A percentile compares a stretch with the other conserved stretches of the same genome.
Evolutionary conservation across 2,329 filamentous ascomycete species (phyloP).

Genomic region (Fusarium secorum): DNA sequence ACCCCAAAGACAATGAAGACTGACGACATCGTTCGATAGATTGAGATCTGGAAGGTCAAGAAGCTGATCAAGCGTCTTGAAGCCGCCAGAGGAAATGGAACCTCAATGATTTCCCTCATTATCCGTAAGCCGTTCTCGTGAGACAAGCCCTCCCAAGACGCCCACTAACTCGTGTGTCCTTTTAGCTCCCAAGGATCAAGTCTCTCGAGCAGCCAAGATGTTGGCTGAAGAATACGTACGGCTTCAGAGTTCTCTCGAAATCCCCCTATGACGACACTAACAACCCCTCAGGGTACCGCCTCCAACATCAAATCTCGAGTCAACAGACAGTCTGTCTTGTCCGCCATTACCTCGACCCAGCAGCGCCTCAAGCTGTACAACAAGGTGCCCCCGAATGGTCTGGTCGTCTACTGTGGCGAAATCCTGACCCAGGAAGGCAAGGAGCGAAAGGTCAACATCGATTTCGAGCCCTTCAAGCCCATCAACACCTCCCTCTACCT

Average conservation of each 20-base stretch:
- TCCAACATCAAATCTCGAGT: conserved; percentile 99
- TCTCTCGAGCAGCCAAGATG: conserved; percentile 97
- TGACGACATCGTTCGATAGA: conserved; percentile 52
- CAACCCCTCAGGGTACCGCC: conserved; percentile 78
- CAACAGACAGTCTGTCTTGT: conserved; percentile 97
- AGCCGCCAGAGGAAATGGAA: conserved; percentile 96
- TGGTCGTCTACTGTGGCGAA: conserved; percentile 99
- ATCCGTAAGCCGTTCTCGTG: conserved; percentile 73
- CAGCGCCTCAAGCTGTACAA: conserved; percentile 99
- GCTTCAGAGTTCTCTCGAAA: not conserved
- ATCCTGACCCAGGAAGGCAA: conserved; percentile 98
- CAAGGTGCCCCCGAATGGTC: conserved; percentile 96
- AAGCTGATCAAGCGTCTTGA: conserved; percentile 99
- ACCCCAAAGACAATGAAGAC: conserved; percentile 9
- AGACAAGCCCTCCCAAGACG: conserved; percentile 20
- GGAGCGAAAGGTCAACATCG: conserved; percentile 99
- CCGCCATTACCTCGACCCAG: conserved; percentile 98
- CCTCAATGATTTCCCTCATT: conserved; percentile 99
- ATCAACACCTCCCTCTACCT: conserved; percentile 99
- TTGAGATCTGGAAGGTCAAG: conserved; percentile 96
- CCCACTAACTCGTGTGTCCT: conserved; percentile 37
- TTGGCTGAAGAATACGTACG: conserved; percentile 99
- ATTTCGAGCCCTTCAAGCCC: conserved; percentile 99
- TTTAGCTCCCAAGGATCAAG: conserved; percentile 94
- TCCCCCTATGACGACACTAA: conserved; percentile 25